These are phyloP conservation scores for Millerago galiae DNA, from an alignment of 805 yeast genomes.

Conservation along the genomic window DNA sequence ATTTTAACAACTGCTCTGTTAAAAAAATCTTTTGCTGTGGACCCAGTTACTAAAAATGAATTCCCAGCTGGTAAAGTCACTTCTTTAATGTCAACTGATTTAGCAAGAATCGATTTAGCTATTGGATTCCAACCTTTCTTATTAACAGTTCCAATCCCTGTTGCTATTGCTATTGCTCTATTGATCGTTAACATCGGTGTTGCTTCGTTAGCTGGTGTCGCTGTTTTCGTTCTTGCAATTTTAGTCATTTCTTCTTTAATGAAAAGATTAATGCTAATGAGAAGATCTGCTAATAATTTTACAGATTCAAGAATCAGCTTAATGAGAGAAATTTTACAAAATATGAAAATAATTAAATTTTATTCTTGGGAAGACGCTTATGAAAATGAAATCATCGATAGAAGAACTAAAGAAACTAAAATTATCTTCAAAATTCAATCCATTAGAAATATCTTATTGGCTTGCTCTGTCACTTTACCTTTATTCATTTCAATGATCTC, in stretches of 20 bases:
- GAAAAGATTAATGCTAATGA: slow-evolving; percentile 40
- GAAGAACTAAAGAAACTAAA: slow-evolving; percentile 53
- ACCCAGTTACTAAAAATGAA: slow-evolving; percentile 44
- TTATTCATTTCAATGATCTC: slow-evolving; percentile 51
- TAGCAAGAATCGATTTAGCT: slow-evolving; percentile 68
- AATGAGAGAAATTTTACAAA: slow-evolving; percentile 55
- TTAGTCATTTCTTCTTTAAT: slow-evolving; percentile 38
- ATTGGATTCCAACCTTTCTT: slow-evolving; percentile 53
- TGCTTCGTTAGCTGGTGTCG: slow-evolving; percentile 61
- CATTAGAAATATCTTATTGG: slow-evolving; percentile 46
- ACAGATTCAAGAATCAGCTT: slow-evolving; percentile 61
- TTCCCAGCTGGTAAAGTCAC: slow-evolving; percentile 62
- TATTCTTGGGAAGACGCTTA: slow-evolving; percentile 87
- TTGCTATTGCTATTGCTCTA: slow-evolving; percentile 55
- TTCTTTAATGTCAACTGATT: slow-evolving; percentile 69
- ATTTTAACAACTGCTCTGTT: slow-evolving; percentile 59
- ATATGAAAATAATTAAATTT: slow-evolving; percentile 67
- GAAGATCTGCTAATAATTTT: slow-evolving; percentile 47
- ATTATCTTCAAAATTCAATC: slow-evolving; percentile 53
- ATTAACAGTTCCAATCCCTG: slow-evolving; percentile 51
- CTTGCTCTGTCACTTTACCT: slow-evolving; percentile 45
- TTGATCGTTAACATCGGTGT: slow-evolving; percentile 64
- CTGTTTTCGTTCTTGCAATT: slow-evolving; percentile 42
- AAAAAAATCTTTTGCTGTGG: slow-evolving; percentile 55
- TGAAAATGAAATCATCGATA: slow-evolving; percentile 40